phyloP scores from a whole-genome alignment of 2,329 filamentous ascomycete species.

The Claviceps arundinis region DNA sequence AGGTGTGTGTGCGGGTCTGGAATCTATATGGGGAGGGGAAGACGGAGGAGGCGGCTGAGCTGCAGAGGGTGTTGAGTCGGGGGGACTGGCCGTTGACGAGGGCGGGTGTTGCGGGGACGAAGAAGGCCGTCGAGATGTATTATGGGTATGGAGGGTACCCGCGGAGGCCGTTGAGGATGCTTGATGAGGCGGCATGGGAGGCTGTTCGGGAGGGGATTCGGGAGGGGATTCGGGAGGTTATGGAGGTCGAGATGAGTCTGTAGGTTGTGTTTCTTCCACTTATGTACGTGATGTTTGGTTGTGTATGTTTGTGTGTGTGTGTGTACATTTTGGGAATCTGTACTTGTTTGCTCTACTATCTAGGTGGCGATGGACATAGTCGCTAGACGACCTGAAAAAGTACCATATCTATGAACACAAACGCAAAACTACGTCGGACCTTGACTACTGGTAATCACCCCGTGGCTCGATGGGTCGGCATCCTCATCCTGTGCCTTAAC shows the following conservation, averaged over 20 bases:
- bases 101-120: constrained; percentile 73
- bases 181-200: constrained; percentile 42
- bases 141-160: constrained; percentile 72
- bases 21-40: constrained; percentile 61
- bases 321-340: too few relatives aligned
- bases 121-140: constrained; percentile 67
- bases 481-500: too few relatives aligned
- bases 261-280: background rate
- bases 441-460: too few relatives aligned
- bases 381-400: too few relatives aligned
- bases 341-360: too few relatives aligned
- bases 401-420: too few relatives aligned
- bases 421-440: too few relatives aligned
- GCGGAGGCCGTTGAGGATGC: constrained; percentile 55
- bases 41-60: constrained; percentile 56
- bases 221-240: constrained; percentile 47
- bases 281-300: too few relatives aligned
- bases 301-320: too few relatives aligned
- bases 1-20: constrained; percentile 68
- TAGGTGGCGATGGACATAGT: too few relatives aligned
- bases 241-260: constrained; percentile 45
- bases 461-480: too few relatives aligned
- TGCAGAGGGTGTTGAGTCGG: constrained; percentile 66
- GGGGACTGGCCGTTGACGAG: constrained; percentile 78
- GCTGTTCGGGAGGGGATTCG: constrained; percentile 42